phyloP scores from a whole-genome alignment of 164 flowering plant genomes.

The Vitis amurensis region DNA sequence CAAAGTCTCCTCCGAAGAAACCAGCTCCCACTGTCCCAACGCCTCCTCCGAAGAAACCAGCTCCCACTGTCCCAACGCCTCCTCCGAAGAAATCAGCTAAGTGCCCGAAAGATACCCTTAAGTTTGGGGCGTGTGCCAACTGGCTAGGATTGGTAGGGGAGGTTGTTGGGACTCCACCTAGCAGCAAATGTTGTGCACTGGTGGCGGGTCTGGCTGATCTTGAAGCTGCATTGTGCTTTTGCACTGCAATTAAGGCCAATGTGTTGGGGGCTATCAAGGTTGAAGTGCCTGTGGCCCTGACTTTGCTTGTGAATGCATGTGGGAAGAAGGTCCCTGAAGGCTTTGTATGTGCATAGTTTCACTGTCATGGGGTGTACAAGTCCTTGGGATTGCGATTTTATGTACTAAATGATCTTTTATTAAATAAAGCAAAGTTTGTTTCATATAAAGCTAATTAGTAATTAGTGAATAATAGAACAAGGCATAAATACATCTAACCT shows the following conservation, averaged over 20 bases:
- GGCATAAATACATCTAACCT: no score
- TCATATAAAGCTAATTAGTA: no score
- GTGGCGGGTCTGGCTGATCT: conserved; percentile 64
- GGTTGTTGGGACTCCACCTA: conserved; percentile 58
- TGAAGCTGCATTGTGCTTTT: conserved; percentile 77
- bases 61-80: background rate
- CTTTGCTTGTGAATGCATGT: conserved; percentile 59
- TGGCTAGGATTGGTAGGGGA: conserved; percentile 63
- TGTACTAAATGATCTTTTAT: no score
- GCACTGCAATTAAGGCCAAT: conserved; percentile 76
- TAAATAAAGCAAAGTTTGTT: no score
- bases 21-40: conserved; percentile 9
- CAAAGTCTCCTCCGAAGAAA: conserved; percentile 15
- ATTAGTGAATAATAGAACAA: no score
- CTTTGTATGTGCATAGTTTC: conserved; percentile 33
- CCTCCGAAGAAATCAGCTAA: conserved; percentile 24
- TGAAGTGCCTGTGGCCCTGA: conserved; percentile 55
- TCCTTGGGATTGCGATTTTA: no score
- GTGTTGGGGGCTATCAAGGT: conserved; percentile 51
- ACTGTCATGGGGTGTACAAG: no score
- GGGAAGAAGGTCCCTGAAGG: conserved; percentile 68
- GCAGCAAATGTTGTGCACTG: conserved; percentile 52
- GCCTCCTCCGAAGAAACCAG: conserved; percentile 16
- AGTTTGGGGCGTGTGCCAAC: conserved; percentile 72
- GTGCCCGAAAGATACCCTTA: conserved; percentile 73